A percentile compares a stretch with the other conserved stretches of the same genome.
Evolutionary conservation across 805 yeast genomes (phyloP).

Genomic region (Saturnispora serradocipensis): DNA sequence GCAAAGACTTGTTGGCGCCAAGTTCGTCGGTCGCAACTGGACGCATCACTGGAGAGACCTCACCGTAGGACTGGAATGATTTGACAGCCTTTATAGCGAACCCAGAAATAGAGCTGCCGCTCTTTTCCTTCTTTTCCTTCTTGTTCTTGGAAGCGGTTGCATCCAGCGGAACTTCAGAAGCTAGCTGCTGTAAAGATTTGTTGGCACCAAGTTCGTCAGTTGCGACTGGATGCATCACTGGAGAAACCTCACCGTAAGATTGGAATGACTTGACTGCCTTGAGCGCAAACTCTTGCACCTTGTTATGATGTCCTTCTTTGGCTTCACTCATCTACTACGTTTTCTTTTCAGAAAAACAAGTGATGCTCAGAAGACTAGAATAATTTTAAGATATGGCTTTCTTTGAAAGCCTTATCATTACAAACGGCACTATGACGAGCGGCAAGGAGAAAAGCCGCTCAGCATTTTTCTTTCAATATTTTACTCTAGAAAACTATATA

Average conservation of each 20-base stretch:
- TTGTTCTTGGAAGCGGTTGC: neutral
- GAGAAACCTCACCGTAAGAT: conserved; percentile 7
- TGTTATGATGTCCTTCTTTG: neutral
- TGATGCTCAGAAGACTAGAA: neutral
- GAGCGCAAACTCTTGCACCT: neutral
- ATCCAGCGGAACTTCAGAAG: conserved; percentile 5
- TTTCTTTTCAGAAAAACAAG: neutral
- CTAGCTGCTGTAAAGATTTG: conserved; percentile 6
- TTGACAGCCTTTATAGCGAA: neutral
- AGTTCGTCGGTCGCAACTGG: neutral
- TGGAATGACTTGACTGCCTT: conserved; percentile 7
- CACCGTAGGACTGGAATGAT: neutral
- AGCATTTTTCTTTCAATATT: neutral
- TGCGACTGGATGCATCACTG: conserved; percentile 6
- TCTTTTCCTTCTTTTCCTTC: neutral
- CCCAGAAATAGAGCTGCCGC: neutral
- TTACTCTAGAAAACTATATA: neutral
- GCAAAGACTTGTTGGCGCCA: neutral
- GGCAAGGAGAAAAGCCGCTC: neutral
- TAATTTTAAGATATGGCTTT: neutral
- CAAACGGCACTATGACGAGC: neutral
- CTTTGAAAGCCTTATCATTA: neutral
- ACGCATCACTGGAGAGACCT: neutral
- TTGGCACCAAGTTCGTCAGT: conserved; percentile 6
- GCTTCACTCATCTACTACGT: neutral